These are phyloP conservation scores for Monosporozyma servazzii DNA, from an alignment of 805 yeast genomes.

Conservation along the genomic window DNA sequence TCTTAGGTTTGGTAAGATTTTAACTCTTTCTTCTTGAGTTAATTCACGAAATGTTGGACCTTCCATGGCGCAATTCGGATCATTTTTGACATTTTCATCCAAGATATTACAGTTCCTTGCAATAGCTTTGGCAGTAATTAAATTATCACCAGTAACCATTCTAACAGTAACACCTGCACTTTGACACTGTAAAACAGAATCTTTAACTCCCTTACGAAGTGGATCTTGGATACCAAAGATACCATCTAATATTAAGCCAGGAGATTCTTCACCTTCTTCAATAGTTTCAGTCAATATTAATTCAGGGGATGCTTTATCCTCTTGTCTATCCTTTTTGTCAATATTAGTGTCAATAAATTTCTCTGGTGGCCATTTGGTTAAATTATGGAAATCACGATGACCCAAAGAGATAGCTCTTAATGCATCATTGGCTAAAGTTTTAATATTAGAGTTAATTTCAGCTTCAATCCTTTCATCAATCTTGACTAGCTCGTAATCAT, in stretches of 20 bases:
- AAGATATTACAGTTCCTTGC: conserved; percentile 76
- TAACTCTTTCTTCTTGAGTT: conserved; percentile 43
- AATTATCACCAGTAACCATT: conserved; percentile 97
- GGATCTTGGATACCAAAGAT: conserved; percentile 95
- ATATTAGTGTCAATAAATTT: conserved; percentile 27
- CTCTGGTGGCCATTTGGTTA: conserved; percentile 60
- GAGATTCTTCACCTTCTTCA: conserved; percentile 14
- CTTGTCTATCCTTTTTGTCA: neutral
- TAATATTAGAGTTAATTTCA: conserved; percentile 36
- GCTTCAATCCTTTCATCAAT: conserved; percentile 20
- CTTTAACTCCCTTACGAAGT: conserved; percentile 77
- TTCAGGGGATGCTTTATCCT: conserved; percentile 34
- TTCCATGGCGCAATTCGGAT: conserved; percentile 67
- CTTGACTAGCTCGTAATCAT: conserved; percentile 21
- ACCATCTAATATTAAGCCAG: conserved; percentile 50
- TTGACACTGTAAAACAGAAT: conserved; percentile 79
- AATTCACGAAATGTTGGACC: conserved; percentile 83
- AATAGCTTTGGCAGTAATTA: conserved; percentile 85
- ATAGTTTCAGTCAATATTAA: conserved; percentile 22
- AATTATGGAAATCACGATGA: conserved; percentile 54
- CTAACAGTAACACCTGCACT: conserved; percentile 89
- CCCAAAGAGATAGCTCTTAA: conserved; percentile 84
- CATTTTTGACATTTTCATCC: conserved; percentile 38
- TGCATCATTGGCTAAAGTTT: conserved; percentile 63
- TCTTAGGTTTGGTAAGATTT: conserved; percentile 61